Evolutionary conservation across 78 protist species (phyloP), one percentile per base, ranked within the genome.

Genomic region (Anaeramoeba ignava): DNA sequence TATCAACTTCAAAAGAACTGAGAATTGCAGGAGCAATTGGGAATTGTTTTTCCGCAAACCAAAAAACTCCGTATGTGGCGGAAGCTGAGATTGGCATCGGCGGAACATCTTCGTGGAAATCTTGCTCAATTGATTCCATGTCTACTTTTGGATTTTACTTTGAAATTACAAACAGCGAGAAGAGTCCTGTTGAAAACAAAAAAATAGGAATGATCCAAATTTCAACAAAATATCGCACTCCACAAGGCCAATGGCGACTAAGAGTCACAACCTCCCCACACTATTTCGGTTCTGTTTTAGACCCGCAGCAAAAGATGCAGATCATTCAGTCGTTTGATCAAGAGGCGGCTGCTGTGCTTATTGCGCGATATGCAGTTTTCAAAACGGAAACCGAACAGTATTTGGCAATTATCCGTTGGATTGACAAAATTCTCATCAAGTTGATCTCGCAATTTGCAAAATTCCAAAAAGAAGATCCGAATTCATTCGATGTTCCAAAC

Each of bases 381-480:
- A 40, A 33, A 1, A 42, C n/a, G 38, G 27, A 40, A 42, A 33
- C 37, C 33, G 86, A 84, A 3, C 23, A 34, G 12, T 2, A 3
- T 33, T 1, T 1, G 3, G 73, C 80, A 1, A 38, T 54, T 1
- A 36, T 3, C 3, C 1, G n/a, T 1, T 31, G n/a, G 78, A n/a
- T 84, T 8, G 86, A 84, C 67, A 31, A 40, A 31, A 90, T 84
- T 91, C 90, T 97, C 36, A 96, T 97, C 81, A 86, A 92, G 38
- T 89, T 96, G 40, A 54, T 33, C 36, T 3, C 3, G 3, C 12
- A 38, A 31, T 23, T 81, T 84, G 33, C 83, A 8, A 17, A n/a
- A 33, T 84, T 33, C 8, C 40, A 78, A 40, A 78, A 23, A 78
- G 96, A 92, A 81, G 92, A 92, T 33, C 89, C 96, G 34, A 0